Conservation (phyloP, 805 yeast species). For the Kodamaea fukazawae region DNA sequence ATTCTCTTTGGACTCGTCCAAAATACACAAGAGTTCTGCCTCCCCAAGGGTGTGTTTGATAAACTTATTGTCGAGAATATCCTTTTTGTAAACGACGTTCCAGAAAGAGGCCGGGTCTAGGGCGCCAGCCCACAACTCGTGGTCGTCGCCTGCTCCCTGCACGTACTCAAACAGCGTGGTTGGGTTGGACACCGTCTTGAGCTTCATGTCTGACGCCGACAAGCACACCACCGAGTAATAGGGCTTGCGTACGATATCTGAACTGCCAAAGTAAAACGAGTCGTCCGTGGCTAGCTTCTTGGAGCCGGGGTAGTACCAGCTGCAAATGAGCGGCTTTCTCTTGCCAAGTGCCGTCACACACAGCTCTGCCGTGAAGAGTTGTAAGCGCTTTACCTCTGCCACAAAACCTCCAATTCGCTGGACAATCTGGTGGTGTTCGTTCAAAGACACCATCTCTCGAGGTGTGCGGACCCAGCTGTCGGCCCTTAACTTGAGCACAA, state of each 20-base stretch:
- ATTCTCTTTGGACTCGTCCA: not conserved
- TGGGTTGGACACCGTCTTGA: constrained; percentile 2
- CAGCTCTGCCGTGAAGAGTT: constrained; percentile 34
- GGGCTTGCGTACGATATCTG: not conserved
- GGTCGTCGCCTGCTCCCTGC: constrained; percentile 95
- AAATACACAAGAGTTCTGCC: constrained; percentile 15
- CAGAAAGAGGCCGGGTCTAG: constrained; percentile 59
- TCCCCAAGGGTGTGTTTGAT: constrained; percentile 23
- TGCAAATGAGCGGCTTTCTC: constrained; percentile 55
- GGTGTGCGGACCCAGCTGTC: constrained; percentile 48
- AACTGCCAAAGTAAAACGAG: constrained; percentile 5
- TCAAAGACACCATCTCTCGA: constrained; percentile 49
- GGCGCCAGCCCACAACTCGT: constrained; percentile 71
- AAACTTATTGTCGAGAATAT: constrained; percentile 24
- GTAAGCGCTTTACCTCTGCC: constrained; percentile 37
- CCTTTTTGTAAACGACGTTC: constrained; percentile 27
- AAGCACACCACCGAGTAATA: constrained; percentile 6
- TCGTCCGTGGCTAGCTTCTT: constrained; percentile 1
- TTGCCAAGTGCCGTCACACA: constrained; percentile 17
- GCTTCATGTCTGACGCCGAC: constrained; percentile 5
- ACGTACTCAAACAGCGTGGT: constrained; percentile 48
- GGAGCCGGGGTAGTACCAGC: constrained; percentile 67
- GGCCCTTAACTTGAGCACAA: constrained; percentile 8
- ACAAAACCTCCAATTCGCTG: constrained; percentile 49
- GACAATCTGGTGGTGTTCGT: constrained; percentile 55